Base-by-base conservation (phyloP, 768 basidiomycete genomes). In the Holtermanniella nyarrowii region DNA sequence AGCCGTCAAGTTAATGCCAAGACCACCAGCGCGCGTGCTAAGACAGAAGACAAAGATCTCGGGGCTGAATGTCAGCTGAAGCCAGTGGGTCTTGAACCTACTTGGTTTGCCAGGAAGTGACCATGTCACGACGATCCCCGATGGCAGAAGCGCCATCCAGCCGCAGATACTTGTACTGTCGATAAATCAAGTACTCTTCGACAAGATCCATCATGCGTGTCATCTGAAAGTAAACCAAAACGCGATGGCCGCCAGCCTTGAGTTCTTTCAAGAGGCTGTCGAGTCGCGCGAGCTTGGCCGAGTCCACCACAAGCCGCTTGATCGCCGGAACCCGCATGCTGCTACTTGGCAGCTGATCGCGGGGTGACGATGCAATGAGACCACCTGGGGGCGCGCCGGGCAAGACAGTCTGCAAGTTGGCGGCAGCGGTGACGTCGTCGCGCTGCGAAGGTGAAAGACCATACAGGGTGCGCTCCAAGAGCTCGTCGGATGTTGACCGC, bases 131-230 rank as follows among this genome's bases (percentile, higher is more conserved):
- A 61, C 95, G 79, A 69, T 99, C 95, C 61, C 91, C 89, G 48
- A 99, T 77, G 60, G 91, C 89, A 24, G 89, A 93, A 1, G 86
- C 86, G 31, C 91, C 91, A 72, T 96, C 91, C 50, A 96, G 74
- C 31, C 91, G 80, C 16, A 95, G 75, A 66, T 96, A 95, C 71
- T 89, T 91, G 76, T 89, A 89, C 70, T 96, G 91, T 1, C 93
- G 83, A 74, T 86, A 95, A 52, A 95, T 88, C 54, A 99, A 77
- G 69, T 96, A 99, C 69, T 97, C 95, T 71, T 97, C 95, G 82
- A 97, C 91, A 46, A 97, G 76, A 69, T 96, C 91, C 84, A 99
- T 95, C 95, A 97, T 99, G 53, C 85, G 81, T 12, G 93, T 97
- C 95, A 99, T 99, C 72, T 99, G 95, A 82, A 96, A 97, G 74